Base-by-base conservation (phyloP, 257 asterid genomes). In the Anisodus tanguticus region DNA sequence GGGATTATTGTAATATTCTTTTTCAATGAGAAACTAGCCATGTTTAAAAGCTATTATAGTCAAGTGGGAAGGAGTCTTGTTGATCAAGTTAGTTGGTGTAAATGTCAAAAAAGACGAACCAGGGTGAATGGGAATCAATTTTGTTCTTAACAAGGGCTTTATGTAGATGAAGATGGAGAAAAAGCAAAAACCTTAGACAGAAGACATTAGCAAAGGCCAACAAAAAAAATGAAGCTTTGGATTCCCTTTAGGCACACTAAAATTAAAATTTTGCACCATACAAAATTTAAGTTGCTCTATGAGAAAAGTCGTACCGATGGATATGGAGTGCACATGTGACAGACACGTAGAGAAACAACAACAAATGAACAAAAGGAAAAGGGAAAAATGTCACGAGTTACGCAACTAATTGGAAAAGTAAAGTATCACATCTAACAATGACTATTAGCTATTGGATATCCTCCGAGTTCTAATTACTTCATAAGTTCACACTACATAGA, bases 201-300 rank as follows among this genome's bases (percentile, higher is more conserved):
- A 85, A 81, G 87, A 63, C 70, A 83, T 53, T 62, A 64, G 69
- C 79, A 85, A 82, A 78, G 81, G 78, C 51, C 85, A 26, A 17
- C 7, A 8, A 62, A 54, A 43, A 87, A 83, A 83, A 47, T 81
- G 37, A 85, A 66, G 86, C 85, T 83, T 85, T 80, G 82, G 84
- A 55, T 85, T 64, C 84, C 84, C 51, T 79, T 85, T 83, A 10
- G 79, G 45, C 43, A 7, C 8, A 2, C 6, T 31, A 22, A 22
- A 63, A 63, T 63, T 22, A 13, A 9, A 0, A 2, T 63, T 41
- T 22, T 63, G 22, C 39, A 63, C 9, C 41, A 4, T 63, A 66
- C 2, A 8, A 51, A 37, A n/a, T n/a, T n/a, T n/a, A 45, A 71
- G 17, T n/a, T 71, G 9, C 17, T 71, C 37, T 17, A 71, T 43